Percentiles rank a stretch among this genome's conserved stretches.
Evolutionary conservation across 352 stramenopile genomes (phyloP).

Genomic region (Aphanomyces stellatus): DNA sequence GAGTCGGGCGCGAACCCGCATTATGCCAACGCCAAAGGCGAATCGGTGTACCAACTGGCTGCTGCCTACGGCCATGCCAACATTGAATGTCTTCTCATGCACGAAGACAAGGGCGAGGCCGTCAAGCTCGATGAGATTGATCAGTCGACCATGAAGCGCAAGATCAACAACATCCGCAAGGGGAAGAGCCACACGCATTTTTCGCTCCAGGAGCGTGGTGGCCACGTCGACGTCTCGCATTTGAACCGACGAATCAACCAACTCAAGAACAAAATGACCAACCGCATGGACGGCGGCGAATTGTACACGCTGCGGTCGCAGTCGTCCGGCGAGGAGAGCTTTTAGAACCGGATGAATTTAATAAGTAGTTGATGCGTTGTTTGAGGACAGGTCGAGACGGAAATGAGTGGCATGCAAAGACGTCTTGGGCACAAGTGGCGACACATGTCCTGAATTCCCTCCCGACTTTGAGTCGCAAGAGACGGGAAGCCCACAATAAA

Average conservation of each 20-base stretch:
- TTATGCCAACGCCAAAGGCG: conserved; percentile 5
- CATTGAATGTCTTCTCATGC: conserved; percentile 6
- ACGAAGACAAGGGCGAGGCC: neutral
- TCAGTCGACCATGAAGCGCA: neutral
- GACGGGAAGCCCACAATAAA: neutral
- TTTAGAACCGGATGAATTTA: neutral
- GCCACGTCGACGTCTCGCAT: neutral
- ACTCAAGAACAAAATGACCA: neutral
- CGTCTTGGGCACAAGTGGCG: neutral
- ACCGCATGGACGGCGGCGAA: neutral
- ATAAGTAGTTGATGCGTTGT: neutral
- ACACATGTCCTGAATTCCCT: no score
- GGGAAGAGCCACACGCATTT: conserved; percentile 1
- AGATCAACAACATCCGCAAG: conserved; percentile 8
- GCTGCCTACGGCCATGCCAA: conserved; percentile 5
- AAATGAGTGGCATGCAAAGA: no score
- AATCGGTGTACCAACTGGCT: neutral
- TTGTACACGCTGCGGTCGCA: neutral
- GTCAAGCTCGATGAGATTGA: conserved; percentile 1
- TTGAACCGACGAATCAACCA: neutral
- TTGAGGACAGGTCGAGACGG: no score
- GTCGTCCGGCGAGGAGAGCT: neutral
- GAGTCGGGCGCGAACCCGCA: conserved; percentile 7
- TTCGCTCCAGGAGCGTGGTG: neutral
- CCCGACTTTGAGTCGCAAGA: no score